Conservation (phyloP, 176 grass and related monocot genomes). For the Oryza punctata region DNA sequence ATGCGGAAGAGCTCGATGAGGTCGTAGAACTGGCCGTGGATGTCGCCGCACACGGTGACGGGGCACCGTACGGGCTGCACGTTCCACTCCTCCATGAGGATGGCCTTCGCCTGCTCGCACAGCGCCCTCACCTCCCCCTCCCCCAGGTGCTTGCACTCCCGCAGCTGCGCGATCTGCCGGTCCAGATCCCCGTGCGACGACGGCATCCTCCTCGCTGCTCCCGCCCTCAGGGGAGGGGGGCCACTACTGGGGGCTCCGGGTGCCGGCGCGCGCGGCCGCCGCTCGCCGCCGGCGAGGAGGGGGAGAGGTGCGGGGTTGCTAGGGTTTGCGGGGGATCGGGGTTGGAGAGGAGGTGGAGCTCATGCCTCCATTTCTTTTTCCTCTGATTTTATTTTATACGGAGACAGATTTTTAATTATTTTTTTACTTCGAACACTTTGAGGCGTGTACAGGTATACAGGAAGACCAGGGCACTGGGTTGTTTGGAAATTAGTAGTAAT, state of each 20-base stretch:
- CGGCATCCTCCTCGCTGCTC: constrained; percentile 73
- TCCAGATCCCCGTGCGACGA: constrained; percentile 90
- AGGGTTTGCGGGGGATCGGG: constrained; percentile 53
- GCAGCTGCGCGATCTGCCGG: constrained; percentile 95
- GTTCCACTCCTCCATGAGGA: constrained; percentile 98
- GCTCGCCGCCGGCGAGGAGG: constrained; percentile 31
- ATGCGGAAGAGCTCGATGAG: constrained; percentile 98
- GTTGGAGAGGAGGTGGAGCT: constrained; percentile 31
- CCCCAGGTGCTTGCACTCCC: constrained; percentile 76
- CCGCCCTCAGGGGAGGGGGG: background rate
- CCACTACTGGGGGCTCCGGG: background rate
- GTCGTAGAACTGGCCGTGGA: constrained; percentile 99
- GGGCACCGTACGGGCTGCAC: constrained; percentile 95
- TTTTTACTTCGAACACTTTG: background rate
- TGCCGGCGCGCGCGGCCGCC: background rate
- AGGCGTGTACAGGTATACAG: background rate
- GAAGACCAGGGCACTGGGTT: background rate
- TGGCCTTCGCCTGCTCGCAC: constrained; percentile 95
- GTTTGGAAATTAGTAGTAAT: constrained; percentile 9
- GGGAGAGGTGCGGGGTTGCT: constrained; percentile 4
- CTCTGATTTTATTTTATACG: constrained; percentile 51
- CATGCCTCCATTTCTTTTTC: constrained; percentile 53
- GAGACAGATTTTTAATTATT: background rate
- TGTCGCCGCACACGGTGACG: constrained; percentile 96
- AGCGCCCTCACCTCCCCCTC: constrained; percentile 84